phyloP scores from a whole-genome alignment of 495 filamentous ascomycete species.

The Penicillium pulvis region DNA sequence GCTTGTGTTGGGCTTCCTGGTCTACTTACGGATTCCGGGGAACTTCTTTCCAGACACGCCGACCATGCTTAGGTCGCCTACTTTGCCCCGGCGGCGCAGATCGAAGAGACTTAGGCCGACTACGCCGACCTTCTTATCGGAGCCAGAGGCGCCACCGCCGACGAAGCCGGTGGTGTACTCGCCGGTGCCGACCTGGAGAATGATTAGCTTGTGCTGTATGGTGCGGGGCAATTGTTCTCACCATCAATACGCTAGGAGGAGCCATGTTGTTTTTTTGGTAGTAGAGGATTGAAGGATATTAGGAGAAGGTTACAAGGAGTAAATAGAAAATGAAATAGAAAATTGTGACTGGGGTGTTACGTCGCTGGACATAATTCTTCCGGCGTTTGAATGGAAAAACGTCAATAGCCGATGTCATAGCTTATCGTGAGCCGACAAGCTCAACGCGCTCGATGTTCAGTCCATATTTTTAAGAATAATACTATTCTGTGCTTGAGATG shows the following conservation, averaged over 20 bases:
- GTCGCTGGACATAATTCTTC: slow-evolving; percentile 34
- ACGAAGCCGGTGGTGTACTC: slow-evolving; percentile 96
- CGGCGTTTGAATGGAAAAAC: slow-evolving; percentile 27
- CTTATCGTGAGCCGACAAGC: slow-evolving; percentile 16
- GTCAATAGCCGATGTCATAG: slow-evolving; percentile 34
- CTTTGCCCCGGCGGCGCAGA: slow-evolving; percentile 83
- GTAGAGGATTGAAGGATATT: slow-evolving; percentile 3
- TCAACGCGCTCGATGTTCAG: neutral
- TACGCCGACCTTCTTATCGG: slow-evolving; percentile 92
- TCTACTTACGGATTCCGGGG: slow-evolving; percentile 77
- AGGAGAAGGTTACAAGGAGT: slow-evolving; percentile 3
- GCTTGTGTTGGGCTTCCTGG: neutral
- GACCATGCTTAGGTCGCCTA: slow-evolving; percentile 84
- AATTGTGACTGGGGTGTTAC: slow-evolving; percentile 7
- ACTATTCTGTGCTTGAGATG: neutral
- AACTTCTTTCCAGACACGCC: slow-evolving; percentile 86
- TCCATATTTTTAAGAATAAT: neutral
- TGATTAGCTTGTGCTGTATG: slow-evolving; percentile 15
- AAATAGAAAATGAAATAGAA: slow-evolving; percentile 17
- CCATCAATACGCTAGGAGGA: slow-evolving; percentile 87
- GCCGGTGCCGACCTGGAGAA: slow-evolving; percentile 73
- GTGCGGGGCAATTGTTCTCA: slow-evolving; percentile 33
- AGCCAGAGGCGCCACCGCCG: slow-evolving; percentile 71
- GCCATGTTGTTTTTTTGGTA: slow-evolving; percentile 53
- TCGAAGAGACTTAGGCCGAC: slow-evolving; percentile 91